Percentiles rank a stretch among this genome's conserved stretches.
Conservation (phyloP, 495 filamentous ascomycete genomes). For the Penicillium manginii region DNA sequence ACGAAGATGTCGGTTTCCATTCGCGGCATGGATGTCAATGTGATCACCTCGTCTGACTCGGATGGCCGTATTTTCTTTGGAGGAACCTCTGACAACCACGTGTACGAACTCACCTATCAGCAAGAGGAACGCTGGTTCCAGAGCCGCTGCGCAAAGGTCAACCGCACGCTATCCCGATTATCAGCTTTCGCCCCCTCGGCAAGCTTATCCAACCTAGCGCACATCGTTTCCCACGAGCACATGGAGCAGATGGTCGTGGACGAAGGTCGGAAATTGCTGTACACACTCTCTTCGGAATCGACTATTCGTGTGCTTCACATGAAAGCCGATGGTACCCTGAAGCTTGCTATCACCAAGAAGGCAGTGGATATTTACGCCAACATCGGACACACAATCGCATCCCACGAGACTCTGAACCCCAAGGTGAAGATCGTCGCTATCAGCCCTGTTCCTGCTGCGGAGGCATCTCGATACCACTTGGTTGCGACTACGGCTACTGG, state of each 20-base stretch:
- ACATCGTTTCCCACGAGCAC: constrained; percentile 56
- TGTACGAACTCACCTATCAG: constrained; percentile 94
- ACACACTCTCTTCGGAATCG: constrained; percentile 83
- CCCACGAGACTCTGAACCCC: constrained; percentile 66
- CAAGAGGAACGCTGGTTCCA: constrained; percentile 96
- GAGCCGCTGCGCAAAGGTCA: constrained; percentile 76
- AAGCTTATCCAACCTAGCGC: constrained; percentile 48
- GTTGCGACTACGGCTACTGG: constrained; percentile 90
- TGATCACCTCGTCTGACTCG: constrained; percentile 74
- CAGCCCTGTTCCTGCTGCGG: constrained; percentile 76
- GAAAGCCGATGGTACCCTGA: constrained; percentile 54
- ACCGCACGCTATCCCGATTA: constrained; percentile 81
- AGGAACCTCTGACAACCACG: constrained; percentile 76
- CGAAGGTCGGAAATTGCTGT: constrained; percentile 83
- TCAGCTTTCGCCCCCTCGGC: constrained; percentile 66
- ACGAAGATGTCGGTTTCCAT: constrained; percentile 79
- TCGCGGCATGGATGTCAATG: constrained; percentile 70
- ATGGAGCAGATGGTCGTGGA: constrained; percentile 81
- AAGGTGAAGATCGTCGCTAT: constrained; percentile 77
- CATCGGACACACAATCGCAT: constrained; percentile 78
- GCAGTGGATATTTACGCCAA: constrained; percentile 60
- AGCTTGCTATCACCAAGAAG: constrained; percentile 59
- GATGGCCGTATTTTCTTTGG: constrained; percentile 91
- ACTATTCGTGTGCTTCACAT: constrained; percentile 88
- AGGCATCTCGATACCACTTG: constrained; percentile 82